A percentile compares a stretch with the other conserved stretches of the same genome.
Evolutionary conservation across 257 asterid genomes (phyloP).

Genomic region (Solanum tarapatanum): DNA sequence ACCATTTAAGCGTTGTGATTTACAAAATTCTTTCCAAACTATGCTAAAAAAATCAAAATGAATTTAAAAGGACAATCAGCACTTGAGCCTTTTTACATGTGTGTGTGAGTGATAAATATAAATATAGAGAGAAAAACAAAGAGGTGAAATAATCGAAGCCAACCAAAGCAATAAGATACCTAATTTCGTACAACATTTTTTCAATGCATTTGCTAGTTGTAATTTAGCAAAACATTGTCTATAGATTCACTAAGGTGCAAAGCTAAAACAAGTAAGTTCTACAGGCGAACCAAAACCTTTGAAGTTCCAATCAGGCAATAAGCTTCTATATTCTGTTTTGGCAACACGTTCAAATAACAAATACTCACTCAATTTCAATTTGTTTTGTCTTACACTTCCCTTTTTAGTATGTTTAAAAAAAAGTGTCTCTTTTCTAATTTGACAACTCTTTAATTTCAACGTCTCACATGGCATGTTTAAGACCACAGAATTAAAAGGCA

Average conservation of each 20-base stretch:
- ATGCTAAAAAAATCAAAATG: not conserved
- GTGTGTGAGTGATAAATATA: not conserved
- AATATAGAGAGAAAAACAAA: not conserved
- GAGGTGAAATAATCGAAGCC: not conserved
- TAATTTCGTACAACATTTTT: not conserved
- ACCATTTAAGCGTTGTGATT: not conserved
- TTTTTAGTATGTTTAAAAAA: too few relatives aligned
- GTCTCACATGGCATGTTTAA: not conserved
- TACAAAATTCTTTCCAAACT: not conserved
- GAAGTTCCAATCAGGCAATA: not conserved
- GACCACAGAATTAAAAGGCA: not conserved
- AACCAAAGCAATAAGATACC: not conserved
- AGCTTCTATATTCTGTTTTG: not conserved
- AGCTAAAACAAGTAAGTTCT: not conserved
- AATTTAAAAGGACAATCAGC: not conserved
- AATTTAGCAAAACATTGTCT: not conserved
- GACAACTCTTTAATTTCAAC: not conserved
- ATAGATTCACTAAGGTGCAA: not conserved
- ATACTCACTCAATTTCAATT: not conserved
- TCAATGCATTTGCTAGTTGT: not conserved
- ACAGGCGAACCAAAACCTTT: not conserved
- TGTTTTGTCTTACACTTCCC: too few relatives aligned
- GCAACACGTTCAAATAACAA: not conserved
- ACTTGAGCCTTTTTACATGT: not conserved
- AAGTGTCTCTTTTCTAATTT: too few relatives aligned